Conservation (phyloP, 2,329 filamentous ascomycete species). For the Monilinia laxa region DNA sequence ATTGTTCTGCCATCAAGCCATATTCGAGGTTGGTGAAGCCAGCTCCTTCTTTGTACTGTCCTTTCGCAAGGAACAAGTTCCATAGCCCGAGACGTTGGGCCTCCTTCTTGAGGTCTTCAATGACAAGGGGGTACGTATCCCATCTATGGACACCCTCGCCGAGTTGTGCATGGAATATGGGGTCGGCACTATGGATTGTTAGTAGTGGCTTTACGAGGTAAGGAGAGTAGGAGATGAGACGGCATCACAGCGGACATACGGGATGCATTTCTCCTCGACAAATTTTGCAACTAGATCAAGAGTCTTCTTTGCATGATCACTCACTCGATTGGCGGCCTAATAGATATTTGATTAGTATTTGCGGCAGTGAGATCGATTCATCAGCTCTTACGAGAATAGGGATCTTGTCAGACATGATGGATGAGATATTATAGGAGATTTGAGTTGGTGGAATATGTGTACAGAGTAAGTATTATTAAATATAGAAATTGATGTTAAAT, state of each 20-base stretch:
- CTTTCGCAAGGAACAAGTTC: slow-evolving; percentile 98
- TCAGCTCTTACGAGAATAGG: slow-evolving; percentile 46
- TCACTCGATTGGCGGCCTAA: slow-evolving; percentile 55
- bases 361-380: slow-evolving; percentile 8
- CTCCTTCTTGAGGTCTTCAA: slow-evolving; percentile 87
- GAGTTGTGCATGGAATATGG: slow-evolving; percentile 76
- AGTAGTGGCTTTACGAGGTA: slow-evolving; percentile 22
- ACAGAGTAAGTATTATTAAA: not conserved
- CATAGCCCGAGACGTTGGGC: slow-evolving; percentile 83
- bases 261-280: slow-evolving; percentile 92
- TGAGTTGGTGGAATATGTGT: not conserved
- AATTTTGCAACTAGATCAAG: slow-evolving; percentile 91
- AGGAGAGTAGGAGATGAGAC: slow-evolving; percentile 21
- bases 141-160: slow-evolving; percentile 74
- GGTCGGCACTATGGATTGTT: slow-evolving; percentile 61
- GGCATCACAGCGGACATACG: slow-evolving; percentile 49
- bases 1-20: slow-evolving; percentile 92
- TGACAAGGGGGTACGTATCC: slow-evolving; percentile 72
- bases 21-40: slow-evolving; percentile 97
- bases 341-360: slow-evolving; percentile 27
- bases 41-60: slow-evolving; percentile 91
- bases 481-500: not conserved
- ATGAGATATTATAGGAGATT: not conserved
- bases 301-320: slow-evolving; percentile 79
- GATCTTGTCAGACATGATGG: slow-evolving; percentile 48